Percentiles rank a stretch among this genome's conserved stretches.
Conservation (phyloP, 2,329 filamentous ascomycete genomes). For the Alternaria arborescens region DNA sequence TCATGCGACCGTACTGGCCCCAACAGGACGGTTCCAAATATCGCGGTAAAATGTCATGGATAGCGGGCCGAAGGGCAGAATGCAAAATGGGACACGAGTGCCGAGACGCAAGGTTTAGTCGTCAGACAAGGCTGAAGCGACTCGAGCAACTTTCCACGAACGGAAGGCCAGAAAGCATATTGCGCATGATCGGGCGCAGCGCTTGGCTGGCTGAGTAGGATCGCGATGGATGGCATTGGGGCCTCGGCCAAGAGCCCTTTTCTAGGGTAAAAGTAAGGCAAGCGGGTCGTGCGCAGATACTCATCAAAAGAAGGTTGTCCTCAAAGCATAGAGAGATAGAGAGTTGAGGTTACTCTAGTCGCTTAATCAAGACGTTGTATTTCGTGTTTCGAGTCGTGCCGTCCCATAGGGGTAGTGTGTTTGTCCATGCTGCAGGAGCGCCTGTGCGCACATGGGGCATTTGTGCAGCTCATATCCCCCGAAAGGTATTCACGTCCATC, state of each 20-base stretch:
- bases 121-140: background rate
- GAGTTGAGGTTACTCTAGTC: background rate
- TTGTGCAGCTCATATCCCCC: background rate
- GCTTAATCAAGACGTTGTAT: background rate
- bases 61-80: conserved; percentile 8
- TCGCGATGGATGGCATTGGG: background rate
- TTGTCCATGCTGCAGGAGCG: background rate
- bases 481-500: background rate
- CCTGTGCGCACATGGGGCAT: background rate
- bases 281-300: conserved; percentile 10
- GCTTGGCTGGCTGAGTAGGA: conserved; percentile 1
- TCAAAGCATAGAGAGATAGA: background rate
- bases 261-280: conserved; percentile 14
- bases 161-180: conserved; percentile 10
- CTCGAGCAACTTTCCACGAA: conserved; percentile 3
- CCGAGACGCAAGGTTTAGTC: background rate
- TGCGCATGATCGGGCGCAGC: conserved; percentile 10
- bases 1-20: background rate
- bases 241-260: conserved; percentile 15
- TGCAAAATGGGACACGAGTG: conserved; percentile 1
- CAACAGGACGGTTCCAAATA: background rate
- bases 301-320: background rate
- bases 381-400: background rate
- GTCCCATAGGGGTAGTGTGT: background rate
- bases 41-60: background rate